phyloP scores from a whole-genome alignment of 148 eudicot species.

The Rhododendron williamsianum region DNA sequence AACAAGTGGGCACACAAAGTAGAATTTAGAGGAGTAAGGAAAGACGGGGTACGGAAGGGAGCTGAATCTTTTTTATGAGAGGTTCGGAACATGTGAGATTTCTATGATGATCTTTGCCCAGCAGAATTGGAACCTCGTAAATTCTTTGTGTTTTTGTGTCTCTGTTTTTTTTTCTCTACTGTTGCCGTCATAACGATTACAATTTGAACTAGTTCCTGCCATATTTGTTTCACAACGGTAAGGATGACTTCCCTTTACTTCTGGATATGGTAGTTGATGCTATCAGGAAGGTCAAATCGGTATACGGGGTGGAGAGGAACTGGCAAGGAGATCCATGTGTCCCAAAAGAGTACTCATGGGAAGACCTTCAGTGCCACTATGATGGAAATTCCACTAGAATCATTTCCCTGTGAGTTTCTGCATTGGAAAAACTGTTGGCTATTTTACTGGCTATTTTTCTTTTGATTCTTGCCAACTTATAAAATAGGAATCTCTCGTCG shows the following conservation, averaged over 20 bases:
- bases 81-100: background rate
- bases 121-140: background rate
- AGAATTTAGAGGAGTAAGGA: background rate
- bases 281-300: conserved; percentile 26
- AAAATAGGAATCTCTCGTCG: background rate
- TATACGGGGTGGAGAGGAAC: conserved; percentile 21
- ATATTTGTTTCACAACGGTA: background rate
- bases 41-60: background rate
- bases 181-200: background rate
- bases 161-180: too few relatives aligned
- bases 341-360: conserved; percentile 18
- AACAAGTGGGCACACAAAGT: background rate
- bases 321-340: conserved; percentile 60
- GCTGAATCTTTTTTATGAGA: background rate
- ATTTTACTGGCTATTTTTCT: background rate
- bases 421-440: background rate
- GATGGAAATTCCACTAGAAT: background rate
- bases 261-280: conserved; percentile 23
- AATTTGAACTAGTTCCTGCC: background rate
- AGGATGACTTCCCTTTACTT: background rate
- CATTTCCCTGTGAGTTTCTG: background rate
- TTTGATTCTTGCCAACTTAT: background rate
- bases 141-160: background rate
- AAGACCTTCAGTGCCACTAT: background rate
- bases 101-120: background rate